Evolutionary conservation across 352 stramenopile genomes (phyloP).

Genomic region (Blastocystis sp.): DNA sequence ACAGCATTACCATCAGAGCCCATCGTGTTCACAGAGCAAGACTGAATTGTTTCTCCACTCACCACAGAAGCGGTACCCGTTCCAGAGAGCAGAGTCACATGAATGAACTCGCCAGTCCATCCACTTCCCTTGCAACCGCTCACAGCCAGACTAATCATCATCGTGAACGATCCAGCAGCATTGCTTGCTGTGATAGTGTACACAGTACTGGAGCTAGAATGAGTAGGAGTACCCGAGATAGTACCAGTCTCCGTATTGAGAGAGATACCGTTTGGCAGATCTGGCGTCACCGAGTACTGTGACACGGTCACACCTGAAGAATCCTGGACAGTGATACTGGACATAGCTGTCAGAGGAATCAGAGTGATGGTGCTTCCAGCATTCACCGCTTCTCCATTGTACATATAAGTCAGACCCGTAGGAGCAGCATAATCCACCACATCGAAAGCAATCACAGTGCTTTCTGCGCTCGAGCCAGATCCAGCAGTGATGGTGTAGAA

Average conservation of each 20-base stretch:
- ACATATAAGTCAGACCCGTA: neutral
- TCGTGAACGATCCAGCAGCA: neutral
- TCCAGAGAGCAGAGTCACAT: neutral
- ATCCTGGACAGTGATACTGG: neutral
- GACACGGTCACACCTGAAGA: neutral
- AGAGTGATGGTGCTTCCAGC: neutral
- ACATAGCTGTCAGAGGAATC: neutral
- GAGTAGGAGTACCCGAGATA: neutral
- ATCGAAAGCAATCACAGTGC: constrained; percentile 22
- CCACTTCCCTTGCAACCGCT: constrained; percentile 1
- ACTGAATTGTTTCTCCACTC: neutral
- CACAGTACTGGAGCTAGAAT: neutral
- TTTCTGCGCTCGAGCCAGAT: neutral
- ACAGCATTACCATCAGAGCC: neutral
- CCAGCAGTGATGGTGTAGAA: constrained; percentile 23
- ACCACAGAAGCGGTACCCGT: neutral
- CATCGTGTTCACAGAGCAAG: constrained; percentile 42
- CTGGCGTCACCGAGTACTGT: neutral
- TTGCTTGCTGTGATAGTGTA: constrained; percentile 32
- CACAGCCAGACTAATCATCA: neutral
- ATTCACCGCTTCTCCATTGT: neutral
- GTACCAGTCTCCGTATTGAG: neutral
- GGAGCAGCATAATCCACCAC: neutral
- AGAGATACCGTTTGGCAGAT: neutral
- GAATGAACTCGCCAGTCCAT: constrained; percentile 50